phyloP scores from a whole-genome alignment of 2,329 filamentous ascomycete genomes.

The Cercospora sp. region DNA sequence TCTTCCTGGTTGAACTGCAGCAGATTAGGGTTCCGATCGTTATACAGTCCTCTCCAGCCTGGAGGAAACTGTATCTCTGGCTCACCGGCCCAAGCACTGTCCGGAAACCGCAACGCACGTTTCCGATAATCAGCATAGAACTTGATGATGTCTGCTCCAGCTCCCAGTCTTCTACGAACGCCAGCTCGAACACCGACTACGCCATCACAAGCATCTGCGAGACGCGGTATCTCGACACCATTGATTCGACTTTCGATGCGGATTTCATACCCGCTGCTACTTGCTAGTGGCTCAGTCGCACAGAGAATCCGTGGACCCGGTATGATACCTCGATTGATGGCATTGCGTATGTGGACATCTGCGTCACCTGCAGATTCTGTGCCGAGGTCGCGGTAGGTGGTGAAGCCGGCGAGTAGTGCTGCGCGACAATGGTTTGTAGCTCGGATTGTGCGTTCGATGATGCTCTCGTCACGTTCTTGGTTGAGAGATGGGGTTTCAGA shows the following conservation, averaged over 20 bases:
- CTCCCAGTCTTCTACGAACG: conserved; percentile 36
- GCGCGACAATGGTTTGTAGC: conserved; percentile 55
- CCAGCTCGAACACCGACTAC: conserved; percentile 44
- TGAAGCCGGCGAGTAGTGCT: conserved; percentile 59
- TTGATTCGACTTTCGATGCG: conserved; percentile 46
- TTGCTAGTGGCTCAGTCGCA: conserved; percentile 54
- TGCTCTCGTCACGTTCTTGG: conserved; percentile 60
- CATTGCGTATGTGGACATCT: conserved; percentile 55
- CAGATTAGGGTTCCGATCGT: conserved; percentile 32
- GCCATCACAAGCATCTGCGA: conserved; percentile 47
- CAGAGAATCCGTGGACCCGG: conserved; percentile 59
- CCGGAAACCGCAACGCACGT: conserved; percentile 34
- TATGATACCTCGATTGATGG: conserved; percentile 55
- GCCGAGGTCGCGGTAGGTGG: conserved; percentile 59
- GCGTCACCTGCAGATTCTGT: conserved; percentile 54
- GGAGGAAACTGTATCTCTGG: conserved; percentile 31
- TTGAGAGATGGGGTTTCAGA: conserved; percentile 45
- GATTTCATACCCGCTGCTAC: conserved; percentile 53
- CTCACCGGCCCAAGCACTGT: conserved; percentile 32
- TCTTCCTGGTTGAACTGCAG: conserved; percentile 33
- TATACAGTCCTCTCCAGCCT: conserved; percentile 16
- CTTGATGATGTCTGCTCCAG: conserved; percentile 39
- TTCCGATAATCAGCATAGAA: conserved; percentile 40
- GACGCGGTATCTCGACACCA: conserved; percentile 25
- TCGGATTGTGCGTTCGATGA: conserved; percentile 58